Evolutionary conservation across 1,284 basidiomycete species (phyloP), one percentile per base, ranked within the genome.

Genomic region (Apiotrichum laibachii): DNA sequence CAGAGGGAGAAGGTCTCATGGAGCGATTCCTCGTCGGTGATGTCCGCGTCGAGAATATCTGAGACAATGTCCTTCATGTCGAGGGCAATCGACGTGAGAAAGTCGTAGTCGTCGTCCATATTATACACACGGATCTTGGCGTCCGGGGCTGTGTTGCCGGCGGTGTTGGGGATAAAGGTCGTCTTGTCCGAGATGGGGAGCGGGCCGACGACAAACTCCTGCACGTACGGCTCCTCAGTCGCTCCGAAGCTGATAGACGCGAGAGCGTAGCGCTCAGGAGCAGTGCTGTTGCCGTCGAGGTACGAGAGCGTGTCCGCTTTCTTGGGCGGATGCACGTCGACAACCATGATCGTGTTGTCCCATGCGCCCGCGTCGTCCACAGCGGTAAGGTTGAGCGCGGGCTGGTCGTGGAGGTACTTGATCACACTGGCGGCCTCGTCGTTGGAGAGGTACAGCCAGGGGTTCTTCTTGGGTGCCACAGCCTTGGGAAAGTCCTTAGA

Each of bases 151-250:
- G 60, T 56, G 21, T 64, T 57, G 13, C 59, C 59, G 48, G 65
- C 67, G 21, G 67, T 56, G 19, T 65, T 51, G 19, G 52, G 63
- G 42, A 16, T 9, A 16, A 26, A 11, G 22, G 45, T 47, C 22
- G 45, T 47, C 12, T 10, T 26, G 19, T 47, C 12, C 15, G 45
- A 31, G 31, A 70, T 48, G 6, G 73, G 71, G 1, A 77, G 61
- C 16, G 75, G 75, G 18, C 71, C 73, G n/a, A 77, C 66, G n/a
- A 69, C 56, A 47, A 53, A 71, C 37, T 72, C 69, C 55, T 76
- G 71, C 21, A 70, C 56, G 53, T 71, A 76, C 0, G 76, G 74
- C 55, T 72, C 64, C 33, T 67, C 65, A 2, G 60, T 63, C 0
- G 72, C 71, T 26, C 70, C 71, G 49, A 69, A 69, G 35, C 67